Evolutionary conservation across 176 grass and related monocot species (phyloP), one percentile per base, ranked within the genome.

Genomic region (Ananas comosus): DNA sequence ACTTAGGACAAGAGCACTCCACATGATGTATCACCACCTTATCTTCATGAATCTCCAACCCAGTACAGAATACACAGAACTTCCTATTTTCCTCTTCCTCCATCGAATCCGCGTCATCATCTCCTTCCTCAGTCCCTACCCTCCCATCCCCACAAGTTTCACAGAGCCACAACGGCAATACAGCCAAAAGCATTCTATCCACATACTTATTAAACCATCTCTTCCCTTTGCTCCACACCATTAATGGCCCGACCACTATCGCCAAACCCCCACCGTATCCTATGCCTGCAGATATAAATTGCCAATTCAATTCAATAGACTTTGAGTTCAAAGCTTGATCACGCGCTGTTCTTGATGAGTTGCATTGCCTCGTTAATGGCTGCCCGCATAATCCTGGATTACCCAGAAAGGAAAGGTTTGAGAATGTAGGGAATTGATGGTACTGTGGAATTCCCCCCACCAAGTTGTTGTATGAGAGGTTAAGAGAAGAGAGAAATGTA

Each of bases 381-480:
- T 0, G 2, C 48, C 79, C 80, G 11, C 85, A 87, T 13, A 87
- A 64, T 18, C 64, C 49, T 13, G 69, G n/a, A 48, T 87, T 82
- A 27, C 80, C 74, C 9, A 82, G 21, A 25, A 53, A 87, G 1
- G 71, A 82, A 13, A 16, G 2, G 66, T 76, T 51, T 22, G 14
- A 11, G 65, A 87, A 87, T 18, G 85, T 87, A n/a, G 1, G 12
- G 57, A 87, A 82, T 64, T 87, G 85, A 8, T 0, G 2, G 0
- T 0, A 13, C 6, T 82, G 49, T 3, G 85, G 85, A 59, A 87
- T 72, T 33, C 1, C 49, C 42, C 85, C 80, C 0, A 17, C 11
- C 29, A 87, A 71, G 64, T 82, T 71, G 61, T 87, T 87, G 85
- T 72, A 61, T 16, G 85, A 87, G 59, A 87, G 71, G 63, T 87